These are phyloP conservation scores for Stemphylium beticola DNA, from an alignment of 2,329 filamentous ascomycete species.

Conservation along the genomic window DNA sequence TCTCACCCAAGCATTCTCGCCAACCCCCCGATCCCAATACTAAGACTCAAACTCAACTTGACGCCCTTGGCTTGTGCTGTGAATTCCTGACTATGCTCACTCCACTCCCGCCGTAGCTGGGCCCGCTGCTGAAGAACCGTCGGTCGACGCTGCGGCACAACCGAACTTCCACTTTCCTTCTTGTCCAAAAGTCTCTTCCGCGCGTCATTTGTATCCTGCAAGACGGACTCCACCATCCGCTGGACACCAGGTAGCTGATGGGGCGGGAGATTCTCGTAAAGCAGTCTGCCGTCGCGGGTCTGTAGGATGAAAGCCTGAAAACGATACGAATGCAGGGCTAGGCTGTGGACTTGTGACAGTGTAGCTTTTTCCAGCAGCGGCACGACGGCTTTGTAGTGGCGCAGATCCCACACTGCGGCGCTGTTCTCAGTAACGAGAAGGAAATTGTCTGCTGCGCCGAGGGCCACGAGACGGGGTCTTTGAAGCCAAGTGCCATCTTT, in stretches of 20 bases:
- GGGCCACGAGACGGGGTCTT: constrained; percentile 39
- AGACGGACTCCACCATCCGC: constrained; percentile 25
- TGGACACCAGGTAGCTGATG: constrained; percentile 28
- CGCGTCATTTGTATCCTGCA: constrained; percentile 23
- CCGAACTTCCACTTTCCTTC: constrained; percentile 10
- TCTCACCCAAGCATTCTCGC: constrained; percentile 30
- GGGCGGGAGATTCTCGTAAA: constrained; percentile 35
- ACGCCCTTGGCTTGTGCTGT: constrained; percentile 33
- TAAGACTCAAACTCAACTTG: constrained; percentile 41
- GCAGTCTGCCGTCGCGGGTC: constrained; percentile 29
- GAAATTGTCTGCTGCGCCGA: constrained; percentile 39
- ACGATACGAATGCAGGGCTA: constrained; percentile 41
- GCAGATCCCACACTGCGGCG: constrained; percentile 38
- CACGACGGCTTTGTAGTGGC: constrained; percentile 27
- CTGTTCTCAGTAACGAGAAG: constrained; percentile 40
- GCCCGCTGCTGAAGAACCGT: constrained; percentile 31
- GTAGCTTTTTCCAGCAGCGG: constrained; percentile 26
- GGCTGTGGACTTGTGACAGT: constrained; percentile 28
- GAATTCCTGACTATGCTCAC: constrained; percentile 32
- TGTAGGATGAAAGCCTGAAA: constrained; percentile 39
- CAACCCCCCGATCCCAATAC: constrained; percentile 32
- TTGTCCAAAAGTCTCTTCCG: constrained; percentile 6
- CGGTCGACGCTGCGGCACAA: constrained; percentile 9
- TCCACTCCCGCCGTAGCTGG: constrained; percentile 35
- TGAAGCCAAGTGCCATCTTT: constrained; percentile 39